Base-by-base conservation (phyloP, 257 asterid genomes). In the Avicennia marina region DNA sequence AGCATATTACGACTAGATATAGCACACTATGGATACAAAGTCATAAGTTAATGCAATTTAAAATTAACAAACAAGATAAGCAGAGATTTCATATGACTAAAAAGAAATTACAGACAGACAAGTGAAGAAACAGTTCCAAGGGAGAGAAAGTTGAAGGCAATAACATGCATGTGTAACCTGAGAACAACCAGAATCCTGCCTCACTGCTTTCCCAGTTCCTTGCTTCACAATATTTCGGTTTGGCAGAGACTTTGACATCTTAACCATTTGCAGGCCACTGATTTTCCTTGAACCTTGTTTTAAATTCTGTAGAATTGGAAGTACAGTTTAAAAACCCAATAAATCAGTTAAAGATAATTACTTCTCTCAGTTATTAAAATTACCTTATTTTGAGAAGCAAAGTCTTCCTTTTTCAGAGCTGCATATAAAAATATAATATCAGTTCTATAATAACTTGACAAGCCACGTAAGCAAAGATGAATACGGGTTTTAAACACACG, bases 311-410 rank as follows among this genome's bases (percentile, higher is more conserved):
- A 68, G 47, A 63, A 71, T 63, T 56, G 63, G 46, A 53, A 63
- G 56, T 24, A 55, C 46, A 64, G 46, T 56, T 20, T 56, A 43
- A 59, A 22, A 42, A 65, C 22, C 50, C 34, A 46, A 47, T 56
- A 41, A 16, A 58, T 25, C 56, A 34, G 38, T n/a, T 20, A 48
- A 25, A 44, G 42, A 25, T 11, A 41, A 33, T 52, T 12, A 19
- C 27, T 58, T 51, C n/a, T 51, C n/a, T 39, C 45, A 50, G 6
- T 45, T n/a, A n/a, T n/a, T n/a, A 44, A 34, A 31, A 42, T 55
- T 76, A 85, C 96, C 79, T 78, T 81, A 63, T 68, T 75, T 49
- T 65, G 73, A 70, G 75, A 61, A 64, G 67, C 70, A 62, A 52
- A 12, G 32, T 46, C 71, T 68, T 66, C 79, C 70, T 79, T 68